These are phyloP conservation scores for Leucaena leucocephala DNA, from an alignment of 306 rosid species.

Conservation along the genomic window DNA sequence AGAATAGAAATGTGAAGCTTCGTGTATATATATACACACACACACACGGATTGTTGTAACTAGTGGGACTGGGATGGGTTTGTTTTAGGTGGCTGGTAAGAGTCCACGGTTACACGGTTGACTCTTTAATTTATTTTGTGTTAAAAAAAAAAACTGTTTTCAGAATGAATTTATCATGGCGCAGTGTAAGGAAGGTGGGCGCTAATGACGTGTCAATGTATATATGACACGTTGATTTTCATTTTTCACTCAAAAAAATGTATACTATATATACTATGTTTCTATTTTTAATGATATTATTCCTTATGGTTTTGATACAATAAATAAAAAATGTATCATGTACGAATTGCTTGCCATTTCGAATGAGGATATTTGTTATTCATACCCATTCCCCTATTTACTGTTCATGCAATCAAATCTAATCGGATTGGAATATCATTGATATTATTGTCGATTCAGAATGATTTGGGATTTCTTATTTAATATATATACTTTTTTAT, in stretches of 20 bases:
- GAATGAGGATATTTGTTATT: not conserved
- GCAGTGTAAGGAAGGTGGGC: not conserved
- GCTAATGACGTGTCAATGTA: not conserved
- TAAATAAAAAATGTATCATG: no score
- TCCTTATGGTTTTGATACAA: not conserved
- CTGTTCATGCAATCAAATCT: not conserved
- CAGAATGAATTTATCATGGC: not conserved
- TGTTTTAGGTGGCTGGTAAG: constrained; percentile 1
- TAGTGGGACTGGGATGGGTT: constrained; percentile 11
- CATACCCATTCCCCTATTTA: not conserved
- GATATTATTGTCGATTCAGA: not conserved
- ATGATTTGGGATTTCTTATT: no score
- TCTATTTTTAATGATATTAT: not conserved
- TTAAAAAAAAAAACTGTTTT: not conserved
- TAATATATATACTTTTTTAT: no score
- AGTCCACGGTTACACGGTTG: constrained; percentile 41
- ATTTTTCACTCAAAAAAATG: no score
- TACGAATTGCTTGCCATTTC: not conserved
- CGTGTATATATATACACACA: not conserved
- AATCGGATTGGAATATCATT: not conserved
- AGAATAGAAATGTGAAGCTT: not conserved
- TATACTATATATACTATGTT: no score
- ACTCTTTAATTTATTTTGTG: constrained; percentile 15
- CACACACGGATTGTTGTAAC: constrained; percentile 18
- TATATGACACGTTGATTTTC: no score